Base-by-base conservation (phyloP, 2,329 filamentous ascomycete species). In the Claviceps sp. region DNA sequence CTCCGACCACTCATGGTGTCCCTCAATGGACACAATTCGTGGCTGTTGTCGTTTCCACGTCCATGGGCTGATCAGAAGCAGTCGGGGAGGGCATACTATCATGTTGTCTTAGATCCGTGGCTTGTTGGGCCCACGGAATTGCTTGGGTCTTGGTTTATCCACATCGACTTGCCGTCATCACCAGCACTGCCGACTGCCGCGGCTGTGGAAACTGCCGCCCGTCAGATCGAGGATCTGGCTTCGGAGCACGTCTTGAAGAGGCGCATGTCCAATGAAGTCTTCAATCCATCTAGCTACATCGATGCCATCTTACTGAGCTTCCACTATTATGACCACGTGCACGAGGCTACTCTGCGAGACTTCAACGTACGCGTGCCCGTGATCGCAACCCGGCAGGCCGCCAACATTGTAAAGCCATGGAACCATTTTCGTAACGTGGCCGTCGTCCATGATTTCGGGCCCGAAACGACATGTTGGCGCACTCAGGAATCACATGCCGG, bases 11-110 rank as follows among this genome's bases (percentile, higher is more conserved):
- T 65, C 6, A 47, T 66, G 16, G 67, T 65, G 0, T 61, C 58
- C 7, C 54, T 67, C 6, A 68, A 68, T 49, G 65, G 64, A 5
- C 65, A 68, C 46, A 63, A 63, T 16, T 63, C 63, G 36, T 68
- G 65, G 65, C 54, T 68, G 2, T 52, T 67, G 36, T 66, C 64
- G 6, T 61, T 67, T 41, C 64, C 64, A 2, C 60, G 60, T 5
- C 64, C 63, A 3, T 43, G 48, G 9, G 37, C 51, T 11, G 62
- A 64, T 14, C 57, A 54, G 13, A 51, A 45, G 2, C 44, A 54
- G 4, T 43, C 47, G 3, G 56, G 58, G 11, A 61, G 60, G 46
- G 55, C 51, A 1, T 67, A 60, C 53, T 66, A 60, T 48, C 65
- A 68, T 42, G 49, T 68, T 5, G 62, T 63, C 11, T 59, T 60